phyloP scores from a whole-genome alignment of 2,329 filamentous ascomycete genomes.

The Parafenestella ontariensis region DNA sequence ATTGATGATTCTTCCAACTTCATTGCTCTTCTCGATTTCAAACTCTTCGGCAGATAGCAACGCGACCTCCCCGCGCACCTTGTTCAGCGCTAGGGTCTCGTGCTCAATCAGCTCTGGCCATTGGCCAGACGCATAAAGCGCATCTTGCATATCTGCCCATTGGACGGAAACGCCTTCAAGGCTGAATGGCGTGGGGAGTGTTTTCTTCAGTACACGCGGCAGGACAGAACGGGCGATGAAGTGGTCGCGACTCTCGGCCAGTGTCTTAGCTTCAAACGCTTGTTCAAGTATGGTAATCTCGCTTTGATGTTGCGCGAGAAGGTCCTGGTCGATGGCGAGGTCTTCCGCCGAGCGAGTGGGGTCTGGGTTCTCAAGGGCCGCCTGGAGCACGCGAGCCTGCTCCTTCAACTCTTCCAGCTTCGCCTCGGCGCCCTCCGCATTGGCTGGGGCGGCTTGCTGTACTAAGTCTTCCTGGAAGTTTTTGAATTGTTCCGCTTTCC shows the following conservation, averaged over 20 bases:
- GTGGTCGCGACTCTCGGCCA: conserved; percentile 23
- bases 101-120: conserved; percentile 34
- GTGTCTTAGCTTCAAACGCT: conserved; percentile 32
- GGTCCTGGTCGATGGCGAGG: conserved; percentile 15
- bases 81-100: conserved; percentile 26
- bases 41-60: conserved; percentile 31
- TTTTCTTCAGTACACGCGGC: conserved; percentile 23
- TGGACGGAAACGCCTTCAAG: conserved; percentile 35
- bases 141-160: conserved; percentile 46
- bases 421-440: conserved; percentile 25
- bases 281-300: conserved; percentile 27
- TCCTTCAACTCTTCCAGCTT: conserved; percentile 22
- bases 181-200: conserved; percentile 29
- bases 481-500: conserved; percentile 33
- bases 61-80: conserved; percentile 10
- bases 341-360: conserved; percentile 17
- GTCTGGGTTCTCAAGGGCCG: conserved; percentile 23
- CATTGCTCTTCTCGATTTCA: conserved; percentile 20
- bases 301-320: conserved; percentile 14
- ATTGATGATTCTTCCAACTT: conserved; percentile 22
- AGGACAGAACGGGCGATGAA: conserved; percentile 34
- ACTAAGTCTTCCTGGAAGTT: conserved; percentile 21
- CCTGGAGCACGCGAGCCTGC: conserved; percentile 13
- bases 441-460: conserved; percentile 25
- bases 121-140: conserved; percentile 29